Evolutionary conservation across 163 green algal genomes (phyloP).

Genomic region (Chlorella variabilis): DNA sequence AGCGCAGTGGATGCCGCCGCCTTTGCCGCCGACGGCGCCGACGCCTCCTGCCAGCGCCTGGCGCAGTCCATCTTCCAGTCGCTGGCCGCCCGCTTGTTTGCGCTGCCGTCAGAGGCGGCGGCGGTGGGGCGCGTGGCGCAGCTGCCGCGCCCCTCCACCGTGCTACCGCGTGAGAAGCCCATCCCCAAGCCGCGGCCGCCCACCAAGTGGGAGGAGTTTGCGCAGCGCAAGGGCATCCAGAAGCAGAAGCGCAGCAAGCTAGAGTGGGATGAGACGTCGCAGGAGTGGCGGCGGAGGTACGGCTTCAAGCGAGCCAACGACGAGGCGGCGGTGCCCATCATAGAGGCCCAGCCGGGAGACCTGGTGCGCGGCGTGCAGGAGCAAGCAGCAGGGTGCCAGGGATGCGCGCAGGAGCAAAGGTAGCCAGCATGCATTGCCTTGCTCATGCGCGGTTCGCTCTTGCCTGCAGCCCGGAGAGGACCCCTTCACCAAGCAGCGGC

Average conservation of each 20-base stretch:
- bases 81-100: conserved; percentile 78
- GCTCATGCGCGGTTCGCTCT: background rate
- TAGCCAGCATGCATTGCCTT: background rate
- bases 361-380: conserved; percentile 29
- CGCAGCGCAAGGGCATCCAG: conserved; percentile 90
- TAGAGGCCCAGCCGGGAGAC: conserved; percentile 85
- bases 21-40: conserved; percentile 31
- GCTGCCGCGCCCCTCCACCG: conserved; percentile 76
- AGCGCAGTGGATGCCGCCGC: conserved; percentile 62
- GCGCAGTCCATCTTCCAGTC: conserved; percentile 70
- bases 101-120: conserved; percentile 75
- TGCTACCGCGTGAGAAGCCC: conserved; percentile 86
- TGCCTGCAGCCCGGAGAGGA: conserved; percentile 78
- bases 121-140: conserved; percentile 74
- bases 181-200: conserved; percentile 83
- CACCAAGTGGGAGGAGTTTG: conserved; percentile 96
- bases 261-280: conserved; percentile 85
- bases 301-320: conserved; percentile 89
- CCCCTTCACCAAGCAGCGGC: conserved; percentile 81
- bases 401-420: background rate
- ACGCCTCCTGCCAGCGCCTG: conserved; percentile 42
- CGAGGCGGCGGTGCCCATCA: conserved; percentile 81
- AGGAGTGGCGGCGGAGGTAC: conserved; percentile 81
- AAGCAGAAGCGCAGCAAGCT: conserved; percentile 95
- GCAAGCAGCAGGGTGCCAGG: no score